phyloP scores from a whole-genome alignment of 352 stramenopile genomes.

The Phytopythium kandeliae region DNA sequence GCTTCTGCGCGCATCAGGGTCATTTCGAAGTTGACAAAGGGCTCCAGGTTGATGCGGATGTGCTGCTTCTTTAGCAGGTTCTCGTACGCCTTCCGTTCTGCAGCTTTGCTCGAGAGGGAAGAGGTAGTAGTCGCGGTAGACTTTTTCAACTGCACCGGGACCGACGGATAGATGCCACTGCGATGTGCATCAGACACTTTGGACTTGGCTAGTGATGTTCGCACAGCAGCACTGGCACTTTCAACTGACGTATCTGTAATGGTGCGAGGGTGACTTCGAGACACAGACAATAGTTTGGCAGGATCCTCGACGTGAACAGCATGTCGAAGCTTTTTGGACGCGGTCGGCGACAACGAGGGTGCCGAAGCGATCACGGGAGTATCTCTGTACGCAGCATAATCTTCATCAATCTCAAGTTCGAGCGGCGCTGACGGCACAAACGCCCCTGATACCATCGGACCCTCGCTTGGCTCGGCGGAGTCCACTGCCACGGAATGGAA shows the following conservation, averaged over 20 bases:
- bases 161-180: conserved; percentile 31
- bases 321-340: conserved; percentile 32
- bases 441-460: neutral
- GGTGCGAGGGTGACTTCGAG: conserved; percentile 9
- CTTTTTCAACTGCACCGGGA: conserved; percentile 17
- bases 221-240: conserved; percentile 24
- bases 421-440: conserved; percentile 24
- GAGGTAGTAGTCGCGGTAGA: conserved; percentile 1
- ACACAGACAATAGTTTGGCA: conserved; percentile 15
- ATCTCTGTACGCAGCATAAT: conserved; percentile 5
- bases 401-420: conserved; percentile 17
- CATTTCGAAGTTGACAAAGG: conserved; percentile 81
- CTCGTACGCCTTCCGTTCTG: conserved; percentile 17
- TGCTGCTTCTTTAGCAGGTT: conserved; percentile 37
- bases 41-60: conserved; percentile 72
- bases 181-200: conserved; percentile 24
- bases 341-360: conserved; percentile 39
- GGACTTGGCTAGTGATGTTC: conserved; percentile 43
- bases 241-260: conserved; percentile 12
- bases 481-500: conserved; percentile 1
- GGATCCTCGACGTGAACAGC: conserved; percentile 11
- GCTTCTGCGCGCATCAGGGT: conserved; percentile 70
- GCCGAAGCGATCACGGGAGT: conserved; percentile 15
- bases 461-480: neutral
- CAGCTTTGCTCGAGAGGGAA: conserved; percentile 6